Conservation (phyloP, 176 grass and related monocot genomes). For the Eleusine indica region DNA sequence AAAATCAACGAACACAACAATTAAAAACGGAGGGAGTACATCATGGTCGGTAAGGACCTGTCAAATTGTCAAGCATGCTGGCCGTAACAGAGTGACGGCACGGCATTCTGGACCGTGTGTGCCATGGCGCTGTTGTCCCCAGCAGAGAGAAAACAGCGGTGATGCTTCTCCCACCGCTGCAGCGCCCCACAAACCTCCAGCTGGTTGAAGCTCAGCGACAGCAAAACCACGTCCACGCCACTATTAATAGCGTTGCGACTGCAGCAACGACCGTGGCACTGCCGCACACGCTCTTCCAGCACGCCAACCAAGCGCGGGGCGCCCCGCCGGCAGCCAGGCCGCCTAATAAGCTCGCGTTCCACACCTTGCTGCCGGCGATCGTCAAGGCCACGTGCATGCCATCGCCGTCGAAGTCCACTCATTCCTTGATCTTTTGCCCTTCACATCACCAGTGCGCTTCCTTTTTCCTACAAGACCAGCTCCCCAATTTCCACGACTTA, state of each 20-base stretch:
- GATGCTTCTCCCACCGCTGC: constrained; percentile 56
- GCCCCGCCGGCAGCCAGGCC: constrained; percentile 56
- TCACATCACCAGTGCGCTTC: neutral
- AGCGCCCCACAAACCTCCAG: constrained; percentile 26
- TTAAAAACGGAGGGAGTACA: neutral
- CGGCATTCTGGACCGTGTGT: constrained; percentile 15
- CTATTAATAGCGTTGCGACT: constrained; percentile 65
- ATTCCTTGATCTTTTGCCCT: neutral
- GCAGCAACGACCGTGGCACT: neutral
- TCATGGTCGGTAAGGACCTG: constrained; percentile 45
- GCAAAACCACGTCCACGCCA: constrained; percentile 64
- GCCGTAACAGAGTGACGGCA: constrained; percentile 61
- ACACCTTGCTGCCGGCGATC: constrained; percentile 40
- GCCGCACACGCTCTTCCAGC: neutral
- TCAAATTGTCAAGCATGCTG: constrained; percentile 55
- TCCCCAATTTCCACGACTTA: neutral
- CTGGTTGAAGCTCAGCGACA: neutral
- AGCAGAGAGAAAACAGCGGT: constrained; percentile 32
- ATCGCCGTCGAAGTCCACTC: constrained; percentile 23
- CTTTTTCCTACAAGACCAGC: neutral
- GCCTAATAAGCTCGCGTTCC: constrained; percentile 31
- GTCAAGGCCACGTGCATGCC: constrained; percentile 59
- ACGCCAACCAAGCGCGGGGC: constrained; percentile 42
- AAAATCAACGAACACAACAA: too few species aligned
- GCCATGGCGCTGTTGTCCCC: constrained; percentile 38